A percentile compares a stretch with the other conserved stretches of the same genome.
Evolutionary conservation across 2,329 filamentous ascomycete genomes (phyloP).

Genomic region (Chrysosphaeria jannelii): DNA sequence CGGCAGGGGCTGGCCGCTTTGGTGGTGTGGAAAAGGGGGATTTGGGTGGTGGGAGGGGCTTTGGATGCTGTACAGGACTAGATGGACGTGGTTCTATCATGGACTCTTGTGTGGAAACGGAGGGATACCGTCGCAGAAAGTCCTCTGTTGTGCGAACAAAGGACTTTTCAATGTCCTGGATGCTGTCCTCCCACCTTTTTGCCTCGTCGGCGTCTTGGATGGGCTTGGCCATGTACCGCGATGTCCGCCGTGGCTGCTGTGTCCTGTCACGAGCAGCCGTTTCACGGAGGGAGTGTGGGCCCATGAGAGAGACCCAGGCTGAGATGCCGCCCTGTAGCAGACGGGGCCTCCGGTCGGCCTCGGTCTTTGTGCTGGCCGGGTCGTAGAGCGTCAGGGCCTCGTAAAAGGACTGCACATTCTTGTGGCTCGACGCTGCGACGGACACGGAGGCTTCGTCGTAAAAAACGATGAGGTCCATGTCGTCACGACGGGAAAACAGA

Average conservation of each 20-base stretch:
- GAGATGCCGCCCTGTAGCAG: slow-evolving; percentile 58
- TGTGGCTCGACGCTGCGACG: slow-evolving; percentile 12
- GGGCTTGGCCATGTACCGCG: slow-evolving; percentile 25
- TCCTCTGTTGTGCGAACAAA: slow-evolving; percentile 52
- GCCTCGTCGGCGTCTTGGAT: slow-evolving; percentile 51
- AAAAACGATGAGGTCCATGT: slow-evolving; percentile 69
- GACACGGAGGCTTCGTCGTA: slow-evolving; percentile 43
- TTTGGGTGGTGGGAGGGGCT: slow-evolving; percentile 4
- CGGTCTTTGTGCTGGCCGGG: slow-evolving; percentile 11
- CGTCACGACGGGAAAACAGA: slow-evolving; percentile 39
- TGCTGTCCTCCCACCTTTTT: slow-evolving; percentile 46
- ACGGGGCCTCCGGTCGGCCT: slow-evolving; percentile 26
- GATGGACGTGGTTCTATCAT: slow-evolving; percentile 13
- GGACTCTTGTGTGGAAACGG: slow-evolving; percentile 30
- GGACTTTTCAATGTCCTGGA: slow-evolving; percentile 22
- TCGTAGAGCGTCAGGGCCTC: slow-evolving; percentile 66
- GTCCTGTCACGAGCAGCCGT: slow-evolving; percentile 7
- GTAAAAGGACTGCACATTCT: slow-evolving; percentile 38
- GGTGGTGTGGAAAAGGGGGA: slow-evolving; percentile 18
- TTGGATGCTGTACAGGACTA: background rate
- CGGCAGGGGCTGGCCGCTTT: slow-evolving; percentile 32
- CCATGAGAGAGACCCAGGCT: slow-evolving; percentile 65
- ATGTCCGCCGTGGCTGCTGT: slow-evolving; percentile 7
- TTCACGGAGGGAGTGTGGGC: slow-evolving; percentile 26
- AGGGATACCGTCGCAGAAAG: slow-evolving; percentile 56